Conservation (phyloP, 1,284 basidiomycete species). For the Moniliophthora roreri region DNA sequence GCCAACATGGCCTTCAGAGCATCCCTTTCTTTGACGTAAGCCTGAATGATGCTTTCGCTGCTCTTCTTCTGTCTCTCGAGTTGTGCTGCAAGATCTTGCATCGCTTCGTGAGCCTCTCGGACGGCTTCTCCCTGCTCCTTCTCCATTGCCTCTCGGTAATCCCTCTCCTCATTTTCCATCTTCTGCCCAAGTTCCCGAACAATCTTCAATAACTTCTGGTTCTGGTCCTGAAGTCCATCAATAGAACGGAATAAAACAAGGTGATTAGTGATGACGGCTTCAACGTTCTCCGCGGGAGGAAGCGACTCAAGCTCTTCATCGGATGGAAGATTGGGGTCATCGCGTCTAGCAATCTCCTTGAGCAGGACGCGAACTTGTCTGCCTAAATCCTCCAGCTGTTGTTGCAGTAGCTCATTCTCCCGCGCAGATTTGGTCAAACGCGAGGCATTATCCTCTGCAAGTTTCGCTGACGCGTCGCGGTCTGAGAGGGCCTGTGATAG, state of each 20-base stretch:
- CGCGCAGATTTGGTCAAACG: slow-evolving; percentile 60
- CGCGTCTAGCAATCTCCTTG: slow-evolving; percentile 76
- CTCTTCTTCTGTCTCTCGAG: slow-evolving; percentile 69
- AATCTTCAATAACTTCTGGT: slow-evolving; percentile 84
- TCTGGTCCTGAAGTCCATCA: slow-evolving; percentile 83
- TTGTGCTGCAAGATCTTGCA: slow-evolving; percentile 77
- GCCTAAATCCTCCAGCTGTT: slow-evolving; percentile 84
- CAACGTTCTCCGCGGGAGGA: slow-evolving; percentile 56
- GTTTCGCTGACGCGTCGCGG: slow-evolving; percentile 53
- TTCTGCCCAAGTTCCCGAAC: slow-evolving; percentile 78
- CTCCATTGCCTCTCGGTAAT: slow-evolving; percentile 62
- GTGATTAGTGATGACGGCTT: slow-evolving; percentile 85
- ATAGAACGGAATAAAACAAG: slow-evolving; percentile 89
- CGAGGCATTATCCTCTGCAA: slow-evolving; percentile 58
- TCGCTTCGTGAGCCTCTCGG: slow-evolving; percentile 84
- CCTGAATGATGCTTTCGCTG: slow-evolving; percentile 71
- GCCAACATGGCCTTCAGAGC: slow-evolving; percentile 77
- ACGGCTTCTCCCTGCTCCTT: slow-evolving; percentile 81
- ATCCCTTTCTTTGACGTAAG: slow-evolving; percentile 87
- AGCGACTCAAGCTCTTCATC: slow-evolving; percentile 64
- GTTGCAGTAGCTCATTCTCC: slow-evolving; percentile 74
- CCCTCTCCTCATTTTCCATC: slow-evolving; percentile 77
- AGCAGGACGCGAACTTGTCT: slow-evolving; percentile 82
- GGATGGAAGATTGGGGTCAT: slow-evolving; percentile 79
- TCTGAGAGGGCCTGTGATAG: slow-evolving; percentile 72